Evolutionary conservation across 805 yeast genomes (phyloP).

Genomic region (Nakazawaea wyomingensis): DNA sequence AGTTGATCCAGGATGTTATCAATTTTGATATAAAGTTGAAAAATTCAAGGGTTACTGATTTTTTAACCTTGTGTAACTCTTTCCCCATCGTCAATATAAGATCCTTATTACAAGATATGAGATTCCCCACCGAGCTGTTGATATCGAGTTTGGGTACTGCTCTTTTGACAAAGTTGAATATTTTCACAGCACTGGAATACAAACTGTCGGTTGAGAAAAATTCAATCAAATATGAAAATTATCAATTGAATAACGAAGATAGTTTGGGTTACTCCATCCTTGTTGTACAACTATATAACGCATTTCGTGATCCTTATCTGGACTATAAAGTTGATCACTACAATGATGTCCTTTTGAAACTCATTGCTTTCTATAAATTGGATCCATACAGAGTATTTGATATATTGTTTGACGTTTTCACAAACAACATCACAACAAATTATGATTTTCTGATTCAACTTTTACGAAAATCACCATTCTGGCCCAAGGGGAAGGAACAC

Average conservation of each 20-base stretch:
- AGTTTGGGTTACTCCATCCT: slow-evolving; percentile 73
- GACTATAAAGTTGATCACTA: slow-evolving; percentile 37
- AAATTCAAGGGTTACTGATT: slow-evolving; percentile 3
- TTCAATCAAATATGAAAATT: slow-evolving; percentile 39
- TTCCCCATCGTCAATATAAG: slow-evolving; percentile 14
- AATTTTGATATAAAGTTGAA: neutral
- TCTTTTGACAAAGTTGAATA: slow-evolving; percentile 20
- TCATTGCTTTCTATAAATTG: slow-evolving; percentile 70
- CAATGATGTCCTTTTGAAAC: slow-evolving; percentile 41
- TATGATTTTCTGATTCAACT: slow-evolving; percentile 44
- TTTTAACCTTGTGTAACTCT: slow-evolving; percentile 7
- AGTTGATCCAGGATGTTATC: neutral
- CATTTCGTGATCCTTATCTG: slow-evolving; percentile 37
- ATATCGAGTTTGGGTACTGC: slow-evolving; percentile 21
- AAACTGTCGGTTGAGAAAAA: slow-evolving; percentile 12
- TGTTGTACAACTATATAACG: slow-evolving; percentile 40
- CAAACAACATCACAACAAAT: slow-evolving; percentile 37
- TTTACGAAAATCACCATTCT: slow-evolving; percentile 55
- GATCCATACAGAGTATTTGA: slow-evolving; percentile 72
- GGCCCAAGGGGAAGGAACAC: slow-evolving; percentile 30
- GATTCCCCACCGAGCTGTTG: slow-evolving; percentile 1
- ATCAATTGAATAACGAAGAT: slow-evolving; percentile 67
- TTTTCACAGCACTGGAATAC: slow-evolving; percentile 24
- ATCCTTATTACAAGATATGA: slow-evolving; percentile 1
- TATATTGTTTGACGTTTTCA: slow-evolving; percentile 48